A percentile compares a stretch with the other conserved stretches of the same genome.
Conservation (phyloP, 371 early-diverging fungal species). For the Mucor lusitanicus region DNA sequence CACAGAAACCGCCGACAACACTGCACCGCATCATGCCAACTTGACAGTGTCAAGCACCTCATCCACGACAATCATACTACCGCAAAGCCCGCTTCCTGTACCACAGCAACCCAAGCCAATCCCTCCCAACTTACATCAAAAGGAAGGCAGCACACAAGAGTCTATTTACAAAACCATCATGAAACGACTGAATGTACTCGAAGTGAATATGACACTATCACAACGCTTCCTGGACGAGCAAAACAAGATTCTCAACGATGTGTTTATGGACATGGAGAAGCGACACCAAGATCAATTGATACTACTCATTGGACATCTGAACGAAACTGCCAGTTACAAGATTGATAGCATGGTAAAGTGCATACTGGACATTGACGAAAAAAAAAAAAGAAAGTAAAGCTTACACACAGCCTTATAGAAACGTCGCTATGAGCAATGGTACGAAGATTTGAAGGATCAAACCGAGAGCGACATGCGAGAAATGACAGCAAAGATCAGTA, state of each 20-base stretch:
- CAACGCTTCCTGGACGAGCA: constrained; percentile 86
- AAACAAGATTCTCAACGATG: constrained; percentile 74
- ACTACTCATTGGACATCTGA: constrained; percentile 61
- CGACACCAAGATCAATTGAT: constrained; percentile 63
- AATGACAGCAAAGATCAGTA: constrained; percentile 49
- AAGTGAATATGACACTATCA: constrained; percentile 78
- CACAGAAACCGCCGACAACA: not conserved
- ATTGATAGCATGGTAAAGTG: constrained; percentile 56
- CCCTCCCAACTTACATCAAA: constrained; percentile 17
- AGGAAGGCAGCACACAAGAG: constrained; percentile 46
- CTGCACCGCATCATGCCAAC: not conserved
- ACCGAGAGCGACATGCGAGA: constrained; percentile 49
- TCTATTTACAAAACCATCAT: constrained; percentile 92
- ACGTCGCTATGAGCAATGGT: constrained; percentile 58
- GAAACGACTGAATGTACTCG: constrained; percentile 78
- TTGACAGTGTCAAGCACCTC: not conserved
- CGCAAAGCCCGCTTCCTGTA: not conserved
- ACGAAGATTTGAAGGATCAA: constrained; percentile 59
- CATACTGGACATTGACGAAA: too few relatives aligned
- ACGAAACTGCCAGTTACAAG: constrained; percentile 61
- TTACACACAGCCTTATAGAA: constrained; percentile 24
- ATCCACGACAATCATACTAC: not conserved
- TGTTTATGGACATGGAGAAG: constrained; percentile 66
- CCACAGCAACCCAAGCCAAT: constrained; percentile 14
- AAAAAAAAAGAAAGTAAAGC: not conserved